Evolutionary conservation across 139 green algal genomes (phyloP), one percentile per base, ranked within the genome.

Genomic region (Chlorella sp.): DNA sequence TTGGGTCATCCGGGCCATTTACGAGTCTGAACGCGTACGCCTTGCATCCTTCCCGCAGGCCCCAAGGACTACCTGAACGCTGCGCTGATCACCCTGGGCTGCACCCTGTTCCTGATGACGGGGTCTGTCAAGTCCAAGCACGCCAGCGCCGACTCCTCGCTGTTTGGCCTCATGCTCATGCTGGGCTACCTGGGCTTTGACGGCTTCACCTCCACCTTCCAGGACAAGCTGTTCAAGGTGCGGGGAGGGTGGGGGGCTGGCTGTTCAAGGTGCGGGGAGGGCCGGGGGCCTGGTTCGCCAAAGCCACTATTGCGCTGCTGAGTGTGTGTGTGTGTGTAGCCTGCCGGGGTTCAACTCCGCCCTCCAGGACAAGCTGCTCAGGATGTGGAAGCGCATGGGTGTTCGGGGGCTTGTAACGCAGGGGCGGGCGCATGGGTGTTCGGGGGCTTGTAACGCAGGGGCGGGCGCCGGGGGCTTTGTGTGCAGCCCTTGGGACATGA

Each of bases 201-300:
- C 82, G 96, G 97, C 65, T 99, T 99, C 93, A 99, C 97, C 4
- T 98, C 95, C 58, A 99, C 96, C 22, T 99, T 98, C 86, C 97
- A 99, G 92, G 96, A 98, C 88, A 92, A 92, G 81, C 92, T 99
- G 58, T 99, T 98, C 89, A 96, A 87, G 80, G 92, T 32, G 43
- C 9, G 77, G 7, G 19, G 44, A 28, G 73, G 46, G 2, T 8
- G 73, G 46, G 11, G 8, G 73, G 43, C 30, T 30, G 73, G 7
- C 44, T 32, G 43, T 0, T 0, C 24, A n/a, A 43, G 67, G 34
- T 17, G 67, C 5, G n/a, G n/a, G 67, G 34, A 1, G 34, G n/a
- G 67, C 9, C 3, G n/a, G 34, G 67, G 4, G 67, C 67, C n/a
- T n/a, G n/a, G n/a, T n/a, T n/a, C n/a, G n/a, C n/a, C n/a, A n/a